phyloP scores from a whole-genome alignment of 768 basidiomycete species.

The Lentinus tigrinus region DNA sequence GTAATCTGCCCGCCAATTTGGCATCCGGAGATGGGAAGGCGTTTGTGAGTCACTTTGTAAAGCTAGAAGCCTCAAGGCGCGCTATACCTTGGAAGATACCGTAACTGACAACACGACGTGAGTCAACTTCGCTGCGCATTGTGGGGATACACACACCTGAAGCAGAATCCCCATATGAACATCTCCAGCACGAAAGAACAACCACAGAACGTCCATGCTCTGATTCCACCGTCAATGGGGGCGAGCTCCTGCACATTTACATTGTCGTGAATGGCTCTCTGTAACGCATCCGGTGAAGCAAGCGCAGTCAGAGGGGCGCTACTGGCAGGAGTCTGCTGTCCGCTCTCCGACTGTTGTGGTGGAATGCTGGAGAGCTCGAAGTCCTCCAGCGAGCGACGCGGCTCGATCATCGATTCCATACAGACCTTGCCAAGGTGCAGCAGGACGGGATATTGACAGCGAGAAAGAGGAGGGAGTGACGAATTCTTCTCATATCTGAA shows the following conservation, averaged over 20 bases:
- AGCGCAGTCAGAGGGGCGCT: constrained; percentile 3
- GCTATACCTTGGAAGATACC: constrained; percentile 24
- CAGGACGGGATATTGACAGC: no score
- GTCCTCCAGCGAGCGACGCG: neutral
- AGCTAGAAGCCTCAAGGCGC: neutral
- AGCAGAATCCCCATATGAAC: constrained; percentile 25
- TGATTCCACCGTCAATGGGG: constrained; percentile 19
- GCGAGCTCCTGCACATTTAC: constrained; percentile 23
- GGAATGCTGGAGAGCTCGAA: constrained; percentile 10
- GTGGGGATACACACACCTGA: constrained; percentile 17
- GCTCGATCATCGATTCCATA: neutral
- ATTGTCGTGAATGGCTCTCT: constrained; percentile 11
- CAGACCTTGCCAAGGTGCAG: neutral
- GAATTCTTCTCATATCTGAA: no score
- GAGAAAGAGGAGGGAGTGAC: no score
- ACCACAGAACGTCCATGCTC: constrained; percentile 25
- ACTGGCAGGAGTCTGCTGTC: constrained; percentile 2
- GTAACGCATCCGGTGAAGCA: constrained; percentile 8
- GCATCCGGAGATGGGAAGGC: neutral
- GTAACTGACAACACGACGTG: constrained; percentile 6
- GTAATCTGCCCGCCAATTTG: constrained; percentile 8
- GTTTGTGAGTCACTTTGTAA: neutral
- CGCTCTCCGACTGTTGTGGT: neutral
- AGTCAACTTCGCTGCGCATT: neutral
- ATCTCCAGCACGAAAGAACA: constrained; percentile 23